Evolutionary conservation across 2,329 filamentous ascomycete species (phyloP).

Genomic region (Diaporthe velutina): DNA sequence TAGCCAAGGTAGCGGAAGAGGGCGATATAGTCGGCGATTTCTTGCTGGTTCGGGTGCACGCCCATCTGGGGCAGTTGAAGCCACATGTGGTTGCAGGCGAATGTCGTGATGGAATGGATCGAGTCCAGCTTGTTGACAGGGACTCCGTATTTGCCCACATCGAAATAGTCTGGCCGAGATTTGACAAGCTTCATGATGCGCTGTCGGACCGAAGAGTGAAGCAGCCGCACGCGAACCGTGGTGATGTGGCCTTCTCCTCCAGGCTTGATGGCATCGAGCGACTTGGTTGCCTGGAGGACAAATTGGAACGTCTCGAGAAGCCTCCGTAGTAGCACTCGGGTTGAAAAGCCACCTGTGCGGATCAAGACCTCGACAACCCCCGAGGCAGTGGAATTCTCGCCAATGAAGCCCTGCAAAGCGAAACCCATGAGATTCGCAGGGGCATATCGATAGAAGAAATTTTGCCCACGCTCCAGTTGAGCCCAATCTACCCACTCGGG

Average conservation of each 20-base stretch:
- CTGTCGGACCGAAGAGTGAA: conserved; percentile 18
- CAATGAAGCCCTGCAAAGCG: neutral
- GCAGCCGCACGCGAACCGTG: conserved; percentile 6
- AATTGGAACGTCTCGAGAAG: conserved; percentile 16
- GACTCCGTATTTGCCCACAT: neutral
- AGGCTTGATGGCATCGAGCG: conserved; percentile 1
- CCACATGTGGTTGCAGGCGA: conserved; percentile 18
- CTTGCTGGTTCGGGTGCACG: neutral
- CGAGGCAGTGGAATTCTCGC: conserved; percentile 4
- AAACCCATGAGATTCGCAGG: conserved; percentile 1
- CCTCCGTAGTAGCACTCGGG: neutral
- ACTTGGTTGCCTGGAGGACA: neutral
- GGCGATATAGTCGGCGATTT: conserved; percentile 9
- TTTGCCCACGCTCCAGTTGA: neutral
- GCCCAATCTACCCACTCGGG: conserved; percentile 15
- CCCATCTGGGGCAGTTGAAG: conserved; percentile 2
- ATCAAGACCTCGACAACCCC: conserved; percentile 13
- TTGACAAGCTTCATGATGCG: neutral
- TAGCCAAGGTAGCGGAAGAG: conserved; percentile 9
- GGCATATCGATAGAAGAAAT: neutral
- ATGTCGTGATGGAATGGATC: conserved; percentile 7
- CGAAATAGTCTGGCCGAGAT: conserved; percentile 9
- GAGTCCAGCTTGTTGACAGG: conserved; percentile 11
- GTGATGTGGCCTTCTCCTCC: conserved; percentile 1
- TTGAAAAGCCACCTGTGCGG: conserved; percentile 5